These are phyloP conservation scores for Cryptosporidium meleagridis DNA, from an alignment of 169 alveolate genomes.

Conservation along the genomic window DNA sequence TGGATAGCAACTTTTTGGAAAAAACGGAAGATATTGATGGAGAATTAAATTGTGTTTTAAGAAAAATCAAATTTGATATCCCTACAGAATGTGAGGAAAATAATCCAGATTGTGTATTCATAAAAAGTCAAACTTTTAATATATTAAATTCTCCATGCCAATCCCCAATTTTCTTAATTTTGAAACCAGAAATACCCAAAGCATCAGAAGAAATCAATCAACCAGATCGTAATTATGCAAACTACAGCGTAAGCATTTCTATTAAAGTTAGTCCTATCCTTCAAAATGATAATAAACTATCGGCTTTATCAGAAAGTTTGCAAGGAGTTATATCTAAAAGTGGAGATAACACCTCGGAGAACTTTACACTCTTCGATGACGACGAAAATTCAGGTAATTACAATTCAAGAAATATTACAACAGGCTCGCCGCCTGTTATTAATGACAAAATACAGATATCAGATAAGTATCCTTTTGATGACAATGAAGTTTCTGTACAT, in stretches of 20 bases:
- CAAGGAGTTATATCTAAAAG: background rate
- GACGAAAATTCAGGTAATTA: conserved; percentile 9
- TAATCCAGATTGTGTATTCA: background rate
- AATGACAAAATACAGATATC: background rate
- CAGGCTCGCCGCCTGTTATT: background rate
- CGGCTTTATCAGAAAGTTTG: background rate
- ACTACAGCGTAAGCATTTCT: background rate
- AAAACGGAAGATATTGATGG: background rate
- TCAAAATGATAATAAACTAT: background rate
- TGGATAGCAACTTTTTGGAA: background rate
- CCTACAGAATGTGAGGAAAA: background rate
- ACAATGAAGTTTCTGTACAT: background rate
- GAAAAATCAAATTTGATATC: background rate
- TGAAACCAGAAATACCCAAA: background rate
- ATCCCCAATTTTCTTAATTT: background rate
- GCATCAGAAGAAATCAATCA: background rate
- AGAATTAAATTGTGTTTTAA: conserved; percentile 4
- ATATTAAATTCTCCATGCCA: background rate
- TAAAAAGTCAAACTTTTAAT: background rate
- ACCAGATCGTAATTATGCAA: background rate
- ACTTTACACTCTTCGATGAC: background rate
- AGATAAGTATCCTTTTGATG: background rate
- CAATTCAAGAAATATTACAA: background rate
- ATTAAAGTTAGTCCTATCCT: background rate
- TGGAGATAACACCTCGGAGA: background rate